Evolutionary conservation across 805 yeast species (phyloP), one percentile per base, ranked within the genome.

Genomic region (Cyberlindnera xishuangbannaensis): DNA sequence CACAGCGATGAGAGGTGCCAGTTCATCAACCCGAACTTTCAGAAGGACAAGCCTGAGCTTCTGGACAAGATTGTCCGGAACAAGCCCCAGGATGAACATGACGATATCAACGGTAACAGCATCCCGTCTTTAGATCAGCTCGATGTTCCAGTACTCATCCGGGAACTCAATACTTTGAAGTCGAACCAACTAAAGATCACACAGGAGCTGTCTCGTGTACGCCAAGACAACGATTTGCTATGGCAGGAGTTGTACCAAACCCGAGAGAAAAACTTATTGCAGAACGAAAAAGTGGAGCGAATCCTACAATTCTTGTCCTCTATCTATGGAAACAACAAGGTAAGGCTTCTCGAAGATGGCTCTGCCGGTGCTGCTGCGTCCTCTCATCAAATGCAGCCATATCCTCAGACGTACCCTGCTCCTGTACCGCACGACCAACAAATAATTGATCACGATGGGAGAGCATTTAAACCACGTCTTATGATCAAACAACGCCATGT

Each of bases 181-280:
- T 66, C 71, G 48, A 83, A 84, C 50, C 98, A 92, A 58, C 51
- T 74, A 41, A 73, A 83, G 14, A 84, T 92, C 14, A 73, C 86
- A 5, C 92, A 87, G 47, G 97, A 92, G 53, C 64, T 92, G 41
- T 65, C 81, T 46, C 69, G 97, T 37, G 76, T 92, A 24, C 71
- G 87, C 38, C 79, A 79, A 40, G 97, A 92, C 53, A 92, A 90
- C 60, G 90, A 85, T 54, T 58, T 85, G 49, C 61, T 92, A 28
- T 92, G 98, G 98, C 79, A 81, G 40, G 97, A 92, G 53, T 81
- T 86, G 50, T 78, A 71, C 53, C 62, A 78, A 37, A 80, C 90
- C 6, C 69, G 97, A 34, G 97, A 90, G 55, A 73, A 88, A 43
- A 84, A 88, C 56, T 76, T 81, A 48, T 70, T 78, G 21, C 97